Base-by-base conservation (phyloP, 2,329 filamentous ascomycete species). In the Colletotrichum coccodes region DNA sequence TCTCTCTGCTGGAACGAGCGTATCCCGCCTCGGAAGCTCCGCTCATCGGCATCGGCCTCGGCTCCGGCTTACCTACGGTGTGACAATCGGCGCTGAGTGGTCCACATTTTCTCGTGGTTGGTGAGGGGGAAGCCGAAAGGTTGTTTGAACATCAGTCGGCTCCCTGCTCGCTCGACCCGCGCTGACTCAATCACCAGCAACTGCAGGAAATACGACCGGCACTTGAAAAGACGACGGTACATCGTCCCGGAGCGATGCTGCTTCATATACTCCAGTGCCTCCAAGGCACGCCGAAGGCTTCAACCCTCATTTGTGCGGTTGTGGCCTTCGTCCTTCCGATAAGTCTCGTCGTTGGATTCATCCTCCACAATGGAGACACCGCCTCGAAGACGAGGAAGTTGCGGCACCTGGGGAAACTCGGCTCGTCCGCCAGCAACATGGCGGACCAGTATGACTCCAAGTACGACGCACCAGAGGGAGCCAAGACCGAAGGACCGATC, bases 371-470 rank as follows among this genome's bases (percentile, higher is more conserved):
- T 59, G 61, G 42, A 26, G 36, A 57, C 5, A 18, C 23, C 0
- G 34, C 23, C 7, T 57, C 32, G 18, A 64, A 26, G 14, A 58
- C 58, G 6, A 56, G 28, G n/a, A 49, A 44, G 59, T 50, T 67
- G 14, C 32, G 64, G 4, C 32, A 62, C 5, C 50, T 67, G 40
- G 54, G 66, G 18, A 50, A 62, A 11, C 8, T 74, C 46, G 60
- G 77, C 68, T 16, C 77, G 0, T 49, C 50, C 2, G 32, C 7
- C 3, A 73, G 72, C 23, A 74, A 77, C 40, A 77, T 77, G 74
- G 8, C 32, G 3, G 75, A 77, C 11, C 76, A 77, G 56, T 63
- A 68, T 6, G 67, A 75, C 12, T 2, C 52, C 16, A 64, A 63
- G 8, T 75, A 72, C 16, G 70, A 67, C 0, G 6, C 50, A 0